Base-by-base conservation (phyloP, 306 rosid genomes). In the Purshia tridentata region DNA sequence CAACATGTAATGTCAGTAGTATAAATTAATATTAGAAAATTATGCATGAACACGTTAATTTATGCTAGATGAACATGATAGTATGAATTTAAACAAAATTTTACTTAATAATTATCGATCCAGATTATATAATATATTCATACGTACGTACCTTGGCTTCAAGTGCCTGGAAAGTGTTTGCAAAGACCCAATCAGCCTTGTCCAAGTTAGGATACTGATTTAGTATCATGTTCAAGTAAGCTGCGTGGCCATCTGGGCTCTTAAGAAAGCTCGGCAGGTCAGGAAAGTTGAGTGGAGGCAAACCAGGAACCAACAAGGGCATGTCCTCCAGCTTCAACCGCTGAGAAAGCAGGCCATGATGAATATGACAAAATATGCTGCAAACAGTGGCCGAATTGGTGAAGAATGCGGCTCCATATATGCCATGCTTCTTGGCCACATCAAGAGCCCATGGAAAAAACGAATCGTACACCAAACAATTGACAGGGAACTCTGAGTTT, bases 151-250 rank as follows among this genome's bases (percentile, higher is more conserved):
- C 91, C 87, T 83, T 67, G n/a, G 63, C 41, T 83, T 89, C 95
- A 16, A 89, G 60, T n/a, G 80, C 79, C 68, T 83, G 58, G 45
- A 87, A 87, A 7, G 90, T 89, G 73, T 89, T 89, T 0, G 57
- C 62, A 44, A 89, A 87, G 69, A 80, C 62, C 86, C 87, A 87
- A 52, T 89, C 88, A 53, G 84, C 95, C 12, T 49, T 14, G 35
- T 71, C 39, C 76, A 87, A 52, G 75, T 87, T 85, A 18, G 87
- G 73, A 75, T 80, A 89, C 42, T 89, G 95, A 15, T 60, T 80
- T 80, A 89, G 16, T 23, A 87, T 82, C 95, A 89, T 85, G 1
- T 80, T 82, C 90, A 87, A 35, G 75, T 89, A 89, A 65, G 82
- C 88, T 0, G 91, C 92, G 77, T 85, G 67, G 65, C 91, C 83